Evolutionary conservation across 495 filamentous ascomycete genomes (phyloP).

Genomic region (Podospora appendiculata): DNA sequence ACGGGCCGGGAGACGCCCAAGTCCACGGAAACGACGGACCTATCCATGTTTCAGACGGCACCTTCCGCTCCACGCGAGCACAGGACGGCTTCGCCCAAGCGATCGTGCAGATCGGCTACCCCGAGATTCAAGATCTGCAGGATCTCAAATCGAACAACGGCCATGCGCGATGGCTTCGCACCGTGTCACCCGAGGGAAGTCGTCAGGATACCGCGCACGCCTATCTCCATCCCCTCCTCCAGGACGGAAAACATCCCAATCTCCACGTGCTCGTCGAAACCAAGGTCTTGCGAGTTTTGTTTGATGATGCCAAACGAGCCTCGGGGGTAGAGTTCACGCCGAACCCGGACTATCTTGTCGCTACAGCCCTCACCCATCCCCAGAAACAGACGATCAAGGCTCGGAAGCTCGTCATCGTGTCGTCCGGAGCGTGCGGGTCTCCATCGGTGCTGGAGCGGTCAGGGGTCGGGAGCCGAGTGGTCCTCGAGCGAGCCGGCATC

Average conservation of each 20-base stretch:
- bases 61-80: slow-evolving; percentile 15
- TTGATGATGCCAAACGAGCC: slow-evolving; percentile 38
- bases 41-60: slow-evolving; percentile 38
- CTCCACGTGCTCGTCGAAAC: slow-evolving; percentile 45
- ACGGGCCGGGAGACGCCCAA: slow-evolving; percentile 17
- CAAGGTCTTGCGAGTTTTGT: slow-evolving; percentile 43
- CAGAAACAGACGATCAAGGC: slow-evolving; percentile 22
- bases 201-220: slow-evolving; percentile 39
- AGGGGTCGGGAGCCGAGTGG: slow-evolving; percentile 41
- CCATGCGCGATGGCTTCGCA: slow-evolving; percentile 25
- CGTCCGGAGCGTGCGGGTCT: slow-evolving; percentile 49
- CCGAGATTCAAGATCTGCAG: slow-evolving; percentile 36
- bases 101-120: slow-evolving; percentile 32
- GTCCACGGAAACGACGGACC: slow-evolving; percentile 45
- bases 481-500: slow-evolving; percentile 28
- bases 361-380: background rate
- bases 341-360: slow-evolving; percentile 13
- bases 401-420: slow-evolving; percentile 47
- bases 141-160: slow-evolving; percentile 31
- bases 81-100: slow-evolving; percentile 38
- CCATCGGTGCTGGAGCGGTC: slow-evolving; percentile 56
- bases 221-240: slow-evolving; percentile 39
- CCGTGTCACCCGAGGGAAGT: slow-evolving; percentile 32
- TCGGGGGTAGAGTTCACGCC: slow-evolving; percentile 37
- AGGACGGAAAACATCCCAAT: slow-evolving; percentile 38